Percentiles rank a stretch among this genome's conserved stretches.
phyloP scores from a whole-genome alignment of 495 filamentous ascomycete species.

The Trichoderma erinaceum region DNA sequence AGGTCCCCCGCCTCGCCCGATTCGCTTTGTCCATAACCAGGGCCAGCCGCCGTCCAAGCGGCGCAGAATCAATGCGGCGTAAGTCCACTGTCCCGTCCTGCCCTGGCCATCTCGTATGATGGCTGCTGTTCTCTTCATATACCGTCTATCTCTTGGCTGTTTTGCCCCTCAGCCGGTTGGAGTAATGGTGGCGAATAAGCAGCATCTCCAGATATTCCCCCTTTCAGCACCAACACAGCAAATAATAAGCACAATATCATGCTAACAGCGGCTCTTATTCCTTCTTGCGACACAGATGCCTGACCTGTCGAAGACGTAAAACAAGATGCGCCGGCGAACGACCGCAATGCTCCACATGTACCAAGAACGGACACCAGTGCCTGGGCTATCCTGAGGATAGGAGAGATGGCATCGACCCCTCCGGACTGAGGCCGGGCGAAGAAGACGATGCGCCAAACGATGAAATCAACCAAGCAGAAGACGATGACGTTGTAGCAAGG shows the following conservation, averaged over 20 bases:
- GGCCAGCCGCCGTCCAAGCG: conserved; percentile 75
- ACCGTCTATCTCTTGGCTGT: conserved; percentile 3
- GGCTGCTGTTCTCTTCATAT: conserved; percentile 20
- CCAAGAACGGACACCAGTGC: conserved; percentile 66
- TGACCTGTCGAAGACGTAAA: conserved; percentile 76
- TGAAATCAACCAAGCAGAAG: conserved; percentile 22
- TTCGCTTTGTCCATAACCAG: conserved; percentile 76
- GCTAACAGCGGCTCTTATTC: conserved; percentile 8
- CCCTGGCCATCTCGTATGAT: conserved; percentile 19
- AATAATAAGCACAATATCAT: conserved; percentile 6
- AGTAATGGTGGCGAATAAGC: neutral
- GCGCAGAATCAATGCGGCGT: conserved; percentile 76
- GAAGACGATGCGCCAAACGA: neutral
- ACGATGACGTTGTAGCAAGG: neutral
- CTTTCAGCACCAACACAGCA: too few relatives aligned
- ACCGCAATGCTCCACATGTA: conserved; percentile 67
- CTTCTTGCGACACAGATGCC: conserved; percentile 47
- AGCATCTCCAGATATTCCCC: too few relatives aligned
- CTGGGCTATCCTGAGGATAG: conserved; percentile 56
- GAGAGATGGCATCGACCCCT: conserved; percentile 35
- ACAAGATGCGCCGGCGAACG: conserved; percentile 76
- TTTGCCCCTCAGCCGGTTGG: neutral
- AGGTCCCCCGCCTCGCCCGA: conserved; percentile 44
- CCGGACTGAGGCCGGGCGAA: conserved; percentile 18
- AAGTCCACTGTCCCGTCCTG: conserved; percentile 34